A percentile compares a stretch with the other conserved stretches of the same genome.
Conservation (phyloP, 169 alveolate species). For the Eimeria sp. region DNA sequence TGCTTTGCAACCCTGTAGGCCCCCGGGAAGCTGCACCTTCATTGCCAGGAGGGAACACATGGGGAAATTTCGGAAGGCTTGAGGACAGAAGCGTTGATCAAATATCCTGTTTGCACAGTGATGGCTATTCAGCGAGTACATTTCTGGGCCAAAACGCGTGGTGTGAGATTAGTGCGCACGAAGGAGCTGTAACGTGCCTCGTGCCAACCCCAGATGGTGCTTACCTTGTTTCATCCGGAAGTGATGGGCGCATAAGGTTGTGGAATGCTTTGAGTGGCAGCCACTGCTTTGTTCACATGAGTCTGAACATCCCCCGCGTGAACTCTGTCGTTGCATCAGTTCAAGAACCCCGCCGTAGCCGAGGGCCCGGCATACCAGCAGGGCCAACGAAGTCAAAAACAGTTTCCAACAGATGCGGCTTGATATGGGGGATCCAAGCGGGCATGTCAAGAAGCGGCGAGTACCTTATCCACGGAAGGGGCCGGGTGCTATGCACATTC, state of each 20-base stretch:
- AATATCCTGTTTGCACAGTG: background rate
- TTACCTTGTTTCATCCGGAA: conserved; percentile 81
- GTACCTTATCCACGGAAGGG: conserved; percentile 53
- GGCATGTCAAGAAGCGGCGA: conserved; percentile 45
- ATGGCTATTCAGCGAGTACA: background rate
- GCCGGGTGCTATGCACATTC: conserved; percentile 60
- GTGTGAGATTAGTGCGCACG: conserved; percentile 82
- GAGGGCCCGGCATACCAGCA: background rate
- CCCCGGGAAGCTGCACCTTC: background rate
- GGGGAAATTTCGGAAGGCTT: background rate
- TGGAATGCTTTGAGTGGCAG: conserved; percentile 86
- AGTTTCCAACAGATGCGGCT: background rate
- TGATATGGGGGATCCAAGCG: conserved; percentile 52
- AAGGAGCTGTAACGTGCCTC: conserved; percentile 83
- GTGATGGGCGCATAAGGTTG: conserved; percentile 85
- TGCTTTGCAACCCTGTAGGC: background rate
- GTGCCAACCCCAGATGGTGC: conserved; percentile 81
- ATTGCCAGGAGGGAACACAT: background rate
- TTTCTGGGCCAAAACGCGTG: background rate
- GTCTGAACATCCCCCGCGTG: background rate
- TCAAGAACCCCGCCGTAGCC: background rate
- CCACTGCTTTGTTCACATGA: conserved; percentile 85
- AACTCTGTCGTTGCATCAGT: background rate
- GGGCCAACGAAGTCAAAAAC: background rate
- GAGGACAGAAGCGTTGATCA: background rate